Percentiles rank a stretch among this genome's conserved stretches.
phyloP scores from a whole-genome alignment of 495 filamentous ascomycete genomes.

The Penicillium soppii region DNA sequence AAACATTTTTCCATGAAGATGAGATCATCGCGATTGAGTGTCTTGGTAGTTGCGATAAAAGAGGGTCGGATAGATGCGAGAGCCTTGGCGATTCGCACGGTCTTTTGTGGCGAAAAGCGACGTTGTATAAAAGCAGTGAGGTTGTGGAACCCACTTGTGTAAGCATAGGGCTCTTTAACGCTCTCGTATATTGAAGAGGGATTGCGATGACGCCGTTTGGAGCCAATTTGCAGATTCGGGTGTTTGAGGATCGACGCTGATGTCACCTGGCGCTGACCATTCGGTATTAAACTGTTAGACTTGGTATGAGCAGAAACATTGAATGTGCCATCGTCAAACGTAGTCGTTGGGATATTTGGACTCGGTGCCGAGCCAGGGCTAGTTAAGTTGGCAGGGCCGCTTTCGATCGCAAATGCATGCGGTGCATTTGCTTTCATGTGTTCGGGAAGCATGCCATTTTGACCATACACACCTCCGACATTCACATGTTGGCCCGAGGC shows the following conservation, averaged over 20 bases:
- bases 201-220: conserved; percentile 61
- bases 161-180: conserved; percentile 86
- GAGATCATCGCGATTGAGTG: conserved; percentile 79
- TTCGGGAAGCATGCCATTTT: conserved; percentile 38
- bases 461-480: conserved; percentile 42
- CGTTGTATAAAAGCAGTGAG: conserved; percentile 77
- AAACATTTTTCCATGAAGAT: conserved; percentile 98
- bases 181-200: conserved; percentile 83
- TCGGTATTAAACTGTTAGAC: conserved; percentile 36
- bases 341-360: conserved; percentile 43
- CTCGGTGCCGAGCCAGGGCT: conserved; percentile 57
- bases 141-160: conserved; percentile 85
- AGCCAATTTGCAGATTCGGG: conserved; percentile 49
- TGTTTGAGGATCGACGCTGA: conserved; percentile 44
- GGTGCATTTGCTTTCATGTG: conserved; percentile 53
- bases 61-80: conserved; percentile 87
- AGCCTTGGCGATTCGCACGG: conserved; percentile 77
- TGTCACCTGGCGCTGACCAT: conserved; percentile 39
- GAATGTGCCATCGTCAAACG: conserved; percentile 35
- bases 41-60: conserved; percentile 84
- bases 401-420: conserved; percentile 72
- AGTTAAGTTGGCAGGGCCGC: conserved; percentile 59
- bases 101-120: conserved; percentile 68
- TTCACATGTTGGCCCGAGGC: conserved; percentile 42
- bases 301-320: conserved; percentile 21